These are phyloP conservation scores for Achlya hypogyna DNA, from an alignment of 352 stramenopile genomes.

Conservation along the genomic window DNA sequence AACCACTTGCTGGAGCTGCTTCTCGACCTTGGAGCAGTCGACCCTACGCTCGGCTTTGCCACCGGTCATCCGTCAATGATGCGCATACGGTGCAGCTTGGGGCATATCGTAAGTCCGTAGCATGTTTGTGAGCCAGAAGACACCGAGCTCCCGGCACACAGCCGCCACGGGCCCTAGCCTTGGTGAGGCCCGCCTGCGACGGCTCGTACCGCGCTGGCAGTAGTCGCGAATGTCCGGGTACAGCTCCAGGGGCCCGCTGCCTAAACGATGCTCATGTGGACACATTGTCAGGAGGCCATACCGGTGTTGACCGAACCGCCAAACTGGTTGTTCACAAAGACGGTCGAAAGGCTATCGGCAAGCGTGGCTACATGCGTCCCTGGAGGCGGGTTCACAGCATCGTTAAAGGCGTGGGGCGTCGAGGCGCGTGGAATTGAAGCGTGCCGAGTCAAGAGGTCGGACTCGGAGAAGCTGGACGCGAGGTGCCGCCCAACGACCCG, in stretches of 20 bases:
- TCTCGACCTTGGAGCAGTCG: background rate
- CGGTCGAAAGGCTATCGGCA: background rate
- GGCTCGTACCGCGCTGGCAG: constrained; percentile 5
- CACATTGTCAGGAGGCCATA: background rate
- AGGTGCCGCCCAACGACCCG: background rate
- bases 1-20: constrained; percentile 2
- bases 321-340: background rate
- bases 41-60: background rate
- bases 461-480: background rate
- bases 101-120: constrained; percentile 16
- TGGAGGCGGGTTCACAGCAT: background rate
- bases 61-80: background rate
- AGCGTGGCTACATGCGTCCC: background rate
- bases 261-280: background rate
- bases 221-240: constrained; percentile 14
- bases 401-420: background rate
- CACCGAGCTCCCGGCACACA: background rate
- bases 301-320: background rate
- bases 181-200: background rate
- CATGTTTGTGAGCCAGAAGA: constrained; percentile 13
- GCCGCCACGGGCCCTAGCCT: background rate
- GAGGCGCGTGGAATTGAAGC: background rate
- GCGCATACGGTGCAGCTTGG: background rate
- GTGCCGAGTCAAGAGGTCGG: too few species aligned
- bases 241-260: background rate